Conservation (phyloP, 306 rosid species). For the Sphenostylis stenocarpa region DNA sequence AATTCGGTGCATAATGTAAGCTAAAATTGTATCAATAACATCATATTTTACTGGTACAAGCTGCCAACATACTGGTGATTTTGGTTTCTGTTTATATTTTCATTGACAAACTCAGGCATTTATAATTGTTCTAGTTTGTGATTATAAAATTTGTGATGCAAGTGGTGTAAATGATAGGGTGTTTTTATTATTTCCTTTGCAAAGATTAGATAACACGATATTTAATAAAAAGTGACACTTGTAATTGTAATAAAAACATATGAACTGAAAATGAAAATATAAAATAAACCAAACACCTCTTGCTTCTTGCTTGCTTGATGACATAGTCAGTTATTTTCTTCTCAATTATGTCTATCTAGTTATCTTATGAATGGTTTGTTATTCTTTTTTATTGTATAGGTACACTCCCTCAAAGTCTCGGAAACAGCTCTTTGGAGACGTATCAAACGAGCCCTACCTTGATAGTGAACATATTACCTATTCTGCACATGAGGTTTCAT, state of each 20-base stretch:
- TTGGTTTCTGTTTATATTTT: background rate
- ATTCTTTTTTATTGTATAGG: conserved; percentile 41
- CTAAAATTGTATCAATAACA: background rate
- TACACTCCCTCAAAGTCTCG: conserved; percentile 57
- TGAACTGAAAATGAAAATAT: background rate
- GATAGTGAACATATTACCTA: conserved; percentile 52
- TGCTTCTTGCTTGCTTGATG: conserved; percentile 4
- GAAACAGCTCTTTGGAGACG: conserved; percentile 61
- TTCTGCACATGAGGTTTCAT: conserved; percentile 48
- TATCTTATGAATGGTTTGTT: background rate
- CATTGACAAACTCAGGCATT: background rate
- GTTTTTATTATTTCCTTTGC: background rate
- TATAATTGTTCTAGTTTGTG: background rate
- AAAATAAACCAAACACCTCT: conserved; percentile 9
- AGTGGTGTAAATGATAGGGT: background rate
- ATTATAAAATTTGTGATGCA: background rate
- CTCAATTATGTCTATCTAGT: conserved; percentile 5
- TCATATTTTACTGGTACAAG: background rate
- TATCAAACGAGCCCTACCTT: conserved; percentile 47
- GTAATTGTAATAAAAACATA: background rate
- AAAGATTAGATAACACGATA: background rate
- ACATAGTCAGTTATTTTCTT: conserved; percentile 12
- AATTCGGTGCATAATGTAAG: background rate
- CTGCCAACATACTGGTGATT: conserved; percentile 10
- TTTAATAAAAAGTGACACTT: background rate